These are phyloP conservation scores for Pouteria campechiana DNA, from an alignment of 179 eudicot species.

Conservation along the genomic window DNA sequence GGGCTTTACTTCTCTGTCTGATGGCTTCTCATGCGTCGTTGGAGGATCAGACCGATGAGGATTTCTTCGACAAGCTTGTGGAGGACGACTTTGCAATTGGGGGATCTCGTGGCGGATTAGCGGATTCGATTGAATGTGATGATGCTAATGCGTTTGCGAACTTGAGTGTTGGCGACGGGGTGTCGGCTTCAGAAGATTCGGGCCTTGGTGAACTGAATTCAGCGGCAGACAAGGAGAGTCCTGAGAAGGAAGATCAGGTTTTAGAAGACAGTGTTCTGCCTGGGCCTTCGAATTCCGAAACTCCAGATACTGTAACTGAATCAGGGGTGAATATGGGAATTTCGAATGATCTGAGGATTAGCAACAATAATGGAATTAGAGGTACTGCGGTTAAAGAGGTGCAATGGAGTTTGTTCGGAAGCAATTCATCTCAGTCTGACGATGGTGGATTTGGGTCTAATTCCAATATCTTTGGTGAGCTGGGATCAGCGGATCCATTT, in stretches of 20 bases:
- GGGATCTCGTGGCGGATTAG: neutral
- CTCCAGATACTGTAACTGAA: conserved; percentile 27
- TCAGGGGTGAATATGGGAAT: conserved; percentile 4
- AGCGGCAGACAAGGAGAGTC: no score
- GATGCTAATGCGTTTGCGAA: conserved; percentile 42
- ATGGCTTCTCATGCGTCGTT: conserved; percentile 76
- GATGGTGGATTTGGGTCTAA: conserved; percentile 48
- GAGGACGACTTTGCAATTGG: conserved; percentile 28
- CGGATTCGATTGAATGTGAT: conserved; percentile 41
- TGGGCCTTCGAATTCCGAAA: conserved; percentile 20
- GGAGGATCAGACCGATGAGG: conserved; percentile 93
- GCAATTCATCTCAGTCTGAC: conserved; percentile 27
- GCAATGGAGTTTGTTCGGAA: conserved; percentile 57
- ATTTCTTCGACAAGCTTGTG: conserved; percentile 81
- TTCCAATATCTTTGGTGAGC: conserved; percentile 53
- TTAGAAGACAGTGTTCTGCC: conserved; percentile 11
- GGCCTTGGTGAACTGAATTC: conserved; percentile 5
- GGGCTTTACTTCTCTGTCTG: no score
- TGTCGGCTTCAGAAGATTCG: conserved; percentile 7
- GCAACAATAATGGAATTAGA: conserved; percentile 22
- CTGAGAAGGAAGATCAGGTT: neutral
- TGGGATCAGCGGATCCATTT: conserved; percentile 27
- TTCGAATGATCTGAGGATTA: conserved; percentile 10
- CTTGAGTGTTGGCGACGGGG: conserved; percentile 32
- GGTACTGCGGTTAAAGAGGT: conserved; percentile 68